Percentiles rank a stretch among this genome's conserved stretches.
Conservation (phyloP, 2,329 filamentous ascomycete genomes). For the Xylariaceae sp. region DNA sequence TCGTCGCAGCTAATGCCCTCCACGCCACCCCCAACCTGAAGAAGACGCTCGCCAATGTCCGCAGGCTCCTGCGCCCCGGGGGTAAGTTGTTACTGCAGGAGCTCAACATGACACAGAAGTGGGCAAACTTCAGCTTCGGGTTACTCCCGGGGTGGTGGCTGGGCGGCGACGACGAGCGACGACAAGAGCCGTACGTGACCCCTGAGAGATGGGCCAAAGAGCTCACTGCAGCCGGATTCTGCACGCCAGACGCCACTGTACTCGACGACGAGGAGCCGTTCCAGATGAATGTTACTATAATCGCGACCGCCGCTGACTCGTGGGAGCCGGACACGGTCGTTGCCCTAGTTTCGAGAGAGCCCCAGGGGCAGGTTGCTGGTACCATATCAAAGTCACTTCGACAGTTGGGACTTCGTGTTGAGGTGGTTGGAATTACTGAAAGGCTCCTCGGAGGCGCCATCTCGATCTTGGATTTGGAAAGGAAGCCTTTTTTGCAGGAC, state of each 20-base stretch:
- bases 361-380: neutral
- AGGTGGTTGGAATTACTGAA: neutral
- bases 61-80: neutral
- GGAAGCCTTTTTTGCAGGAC: slow-evolving; percentile 4
- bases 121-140: slow-evolving; percentile 12
- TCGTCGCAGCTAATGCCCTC: neutral
- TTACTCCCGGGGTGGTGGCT: slow-evolving; percentile 28
- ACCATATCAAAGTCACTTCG: neutral
- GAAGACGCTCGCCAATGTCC: neutral
- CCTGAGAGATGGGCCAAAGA: neutral
- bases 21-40: neutral
- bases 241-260: neutral
- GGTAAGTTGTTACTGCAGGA: neutral
- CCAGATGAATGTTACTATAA: too few species aligned
- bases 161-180: slow-evolving; percentile 19
- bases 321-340: too few species aligned
- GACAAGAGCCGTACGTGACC: neutral
- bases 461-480: slow-evolving; percentile 7
- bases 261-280: neutral
- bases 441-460: slow-evolving; percentile 3
- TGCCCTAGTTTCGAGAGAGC: too few species aligned
- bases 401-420: slow-evolving; percentile 1
- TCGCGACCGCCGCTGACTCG: too few species aligned
- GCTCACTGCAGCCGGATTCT: neutral
- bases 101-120: neutral